Base-by-base conservation (phyloP, 257 asterid species). In the Ajuga chamaepitys region DNA sequence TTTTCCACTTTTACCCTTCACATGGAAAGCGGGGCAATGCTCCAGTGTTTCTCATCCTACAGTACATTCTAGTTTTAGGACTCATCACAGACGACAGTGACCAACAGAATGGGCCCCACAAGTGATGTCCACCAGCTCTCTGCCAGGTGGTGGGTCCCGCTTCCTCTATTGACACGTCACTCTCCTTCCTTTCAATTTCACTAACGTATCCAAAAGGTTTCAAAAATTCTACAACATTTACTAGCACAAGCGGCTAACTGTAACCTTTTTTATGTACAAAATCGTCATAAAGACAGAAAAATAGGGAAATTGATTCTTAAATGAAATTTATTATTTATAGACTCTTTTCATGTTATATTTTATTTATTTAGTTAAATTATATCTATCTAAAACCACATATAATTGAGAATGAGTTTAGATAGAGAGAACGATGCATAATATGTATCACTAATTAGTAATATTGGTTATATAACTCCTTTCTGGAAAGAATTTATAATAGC, bases 131-230 rank as follows among this genome's bases (percentile, higher is more conserved):
- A 65, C 75, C 77, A 75, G 68, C 78, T 34, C 62, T 54, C 84
- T n/a, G n/a, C n/a, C n/a, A 75, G 84, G 68, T 63, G 46, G 73
- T 57, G 77, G 85, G 5, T 50, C 75, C 81, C 70, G 24, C 73
- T 42, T 21, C 44, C 72, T 44, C 41, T 32, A 58, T 4, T 48
- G 74, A 74, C 70, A 67, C 76, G 55, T 75, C 80, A 52, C 75
- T 22, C 44, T 65, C 79, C 17, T 63, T 58, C n/a, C 76, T 65
- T 67, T 80, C 77, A 68, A 69, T 54, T 64, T 45, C 75, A 22
- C 22, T 68, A 17, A 25, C 78, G 45, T 66, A 69, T 28, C 67
- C 14, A 38, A 47, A 13, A 35, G 37, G 52, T n/a, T 72, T 72
- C 48, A 57, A 42, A 32, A 30, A 30, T 45, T 47, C 21, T 44